Evolutionary conservation across 306 rosid genomes (phyloP).

Genomic region (Trichosanthes cucumerina): DNA sequence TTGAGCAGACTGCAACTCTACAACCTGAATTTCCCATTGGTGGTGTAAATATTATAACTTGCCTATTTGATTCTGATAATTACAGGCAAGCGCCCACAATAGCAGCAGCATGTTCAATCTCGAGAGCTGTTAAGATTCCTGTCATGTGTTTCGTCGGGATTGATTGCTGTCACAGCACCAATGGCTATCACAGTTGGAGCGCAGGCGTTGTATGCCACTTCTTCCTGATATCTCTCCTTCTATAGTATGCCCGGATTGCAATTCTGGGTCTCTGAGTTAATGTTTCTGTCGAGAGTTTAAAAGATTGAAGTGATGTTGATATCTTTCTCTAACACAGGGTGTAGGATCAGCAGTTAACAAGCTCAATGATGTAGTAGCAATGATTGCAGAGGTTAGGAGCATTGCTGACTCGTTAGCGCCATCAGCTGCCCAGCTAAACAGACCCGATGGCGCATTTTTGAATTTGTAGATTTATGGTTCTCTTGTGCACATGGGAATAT

Average conservation of each 20-base stretch:
- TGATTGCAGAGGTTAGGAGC: conserved; percentile 84
- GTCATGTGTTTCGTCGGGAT: conserved; percentile 81
- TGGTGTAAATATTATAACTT: neutral
- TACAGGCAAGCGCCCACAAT: conserved; percentile 79
- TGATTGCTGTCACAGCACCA: conserved; percentile 79
- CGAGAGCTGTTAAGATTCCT: conserved; percentile 78
- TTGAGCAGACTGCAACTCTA: neutral
- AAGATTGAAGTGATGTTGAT: neutral
- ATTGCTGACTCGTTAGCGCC: conserved; percentile 53
- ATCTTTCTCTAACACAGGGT: conserved; percentile 40
- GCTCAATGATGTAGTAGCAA: conserved; percentile 73
- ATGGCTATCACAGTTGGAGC: conserved; percentile 96
- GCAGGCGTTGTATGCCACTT: conserved; percentile 69
- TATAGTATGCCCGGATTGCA: neutral
- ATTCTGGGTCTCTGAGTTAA: neutral
- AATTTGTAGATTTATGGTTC: neutral
- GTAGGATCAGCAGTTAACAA: conserved; percentile 84
- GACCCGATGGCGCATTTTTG: conserved; percentile 14
- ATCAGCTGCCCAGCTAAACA: conserved; percentile 13
- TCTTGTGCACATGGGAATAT: neutral
- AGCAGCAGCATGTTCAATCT: conserved; percentile 84
- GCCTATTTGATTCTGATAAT: neutral
- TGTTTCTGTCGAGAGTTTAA: neutral
- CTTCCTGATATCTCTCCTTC: neutral
- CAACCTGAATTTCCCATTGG: neutral